A percentile compares a stretch with the other conserved stretches of the same genome.
Conservation (phyloP, 129 eudicot genomes). For the Centaurea solstitialis region DNA sequence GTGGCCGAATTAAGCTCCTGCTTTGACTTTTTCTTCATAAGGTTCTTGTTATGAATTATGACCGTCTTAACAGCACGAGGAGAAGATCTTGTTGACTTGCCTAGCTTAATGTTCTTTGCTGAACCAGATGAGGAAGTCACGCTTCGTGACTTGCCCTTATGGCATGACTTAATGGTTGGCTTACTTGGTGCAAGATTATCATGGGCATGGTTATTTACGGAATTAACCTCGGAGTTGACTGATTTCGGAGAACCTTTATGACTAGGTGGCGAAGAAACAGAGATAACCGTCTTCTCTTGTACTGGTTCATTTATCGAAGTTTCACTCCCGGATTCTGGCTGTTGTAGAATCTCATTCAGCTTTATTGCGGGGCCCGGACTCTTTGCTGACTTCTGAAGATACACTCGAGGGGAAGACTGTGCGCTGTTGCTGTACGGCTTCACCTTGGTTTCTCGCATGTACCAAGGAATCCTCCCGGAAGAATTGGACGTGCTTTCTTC, state of each 20-base stretch:
- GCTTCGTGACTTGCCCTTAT: conserved; percentile 41
- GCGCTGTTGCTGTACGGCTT: conserved; percentile 32
- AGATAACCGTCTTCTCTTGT: conserved; percentile 29
- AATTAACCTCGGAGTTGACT: conserved; percentile 34
- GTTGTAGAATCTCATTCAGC: conserved; percentile 25
- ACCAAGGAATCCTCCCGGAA: conserved; percentile 24
- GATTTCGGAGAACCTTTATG: conserved; percentile 24
- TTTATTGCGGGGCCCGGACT: conserved; percentile 8
- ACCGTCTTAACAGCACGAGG: conserved; percentile 61
- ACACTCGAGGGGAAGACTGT: conserved; percentile 46
- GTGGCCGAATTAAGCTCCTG: conserved; percentile 36
- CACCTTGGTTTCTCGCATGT: conserved; percentile 23
- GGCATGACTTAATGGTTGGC: conserved; percentile 46
- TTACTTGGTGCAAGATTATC: conserved; percentile 33
- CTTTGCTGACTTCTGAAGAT: conserved; percentile 27
- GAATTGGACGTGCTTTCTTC: conserved; percentile 47
- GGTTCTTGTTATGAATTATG: conserved; percentile 45
- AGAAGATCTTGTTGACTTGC: conserved; percentile 49
- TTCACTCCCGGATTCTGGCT: conserved; percentile 35
- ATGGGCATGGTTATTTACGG: conserved; percentile 30
- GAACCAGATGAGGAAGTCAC: conserved; percentile 38
- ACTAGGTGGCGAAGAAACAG: conserved; percentile 31
- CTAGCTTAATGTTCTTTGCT: conserved; percentile 38
- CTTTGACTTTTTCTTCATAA: conserved; percentile 54
- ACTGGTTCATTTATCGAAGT: conserved; percentile 22